Percentiles rank a stretch among this genome's conserved stretches.
Evolutionary conservation across 106 monocot genomes (phyloP).

Genomic region (Gastrodia elata): DNA sequence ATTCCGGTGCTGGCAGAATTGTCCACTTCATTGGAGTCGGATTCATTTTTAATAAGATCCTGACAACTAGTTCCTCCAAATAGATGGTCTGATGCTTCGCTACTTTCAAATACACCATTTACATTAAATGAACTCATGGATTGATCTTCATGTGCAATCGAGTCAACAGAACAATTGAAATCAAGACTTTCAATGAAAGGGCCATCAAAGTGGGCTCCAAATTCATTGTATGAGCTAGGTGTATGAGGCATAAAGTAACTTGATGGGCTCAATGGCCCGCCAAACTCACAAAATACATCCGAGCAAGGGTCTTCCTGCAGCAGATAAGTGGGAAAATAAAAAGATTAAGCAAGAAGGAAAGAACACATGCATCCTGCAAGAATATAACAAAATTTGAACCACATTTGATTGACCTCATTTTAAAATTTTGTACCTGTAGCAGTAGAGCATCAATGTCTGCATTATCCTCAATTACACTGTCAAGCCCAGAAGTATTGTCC

Average conservation of each 20-base stretch:
- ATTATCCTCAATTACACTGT: neutral
- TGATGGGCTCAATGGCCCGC: neutral
- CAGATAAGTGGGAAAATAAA: neutral
- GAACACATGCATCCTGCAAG: neutral
- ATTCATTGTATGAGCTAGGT: neutral
- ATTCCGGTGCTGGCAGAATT: neutral
- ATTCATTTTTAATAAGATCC: neutral
- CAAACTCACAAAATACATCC: neutral
- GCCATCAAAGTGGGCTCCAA: neutral
- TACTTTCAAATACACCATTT: neutral
- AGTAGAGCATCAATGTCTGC: neutral
- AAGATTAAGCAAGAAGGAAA: neutral
- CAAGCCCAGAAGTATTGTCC: neutral
- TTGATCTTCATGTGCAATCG: neutral
- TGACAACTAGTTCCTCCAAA: neutral
- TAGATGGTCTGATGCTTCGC: neutral
- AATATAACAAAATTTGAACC: neutral
- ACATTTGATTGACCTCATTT: neutral
- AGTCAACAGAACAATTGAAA: neutral
- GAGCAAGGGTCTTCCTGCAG: neutral
- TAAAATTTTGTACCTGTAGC: neutral
- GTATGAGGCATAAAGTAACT: neutral
- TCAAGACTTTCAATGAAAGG: neutral
- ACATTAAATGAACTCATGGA: neutral
- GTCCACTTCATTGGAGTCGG: neutral